phyloP scores from a whole-genome alignment of 306 rosid genomes.

The Pyrus pyrifolia region DNA sequence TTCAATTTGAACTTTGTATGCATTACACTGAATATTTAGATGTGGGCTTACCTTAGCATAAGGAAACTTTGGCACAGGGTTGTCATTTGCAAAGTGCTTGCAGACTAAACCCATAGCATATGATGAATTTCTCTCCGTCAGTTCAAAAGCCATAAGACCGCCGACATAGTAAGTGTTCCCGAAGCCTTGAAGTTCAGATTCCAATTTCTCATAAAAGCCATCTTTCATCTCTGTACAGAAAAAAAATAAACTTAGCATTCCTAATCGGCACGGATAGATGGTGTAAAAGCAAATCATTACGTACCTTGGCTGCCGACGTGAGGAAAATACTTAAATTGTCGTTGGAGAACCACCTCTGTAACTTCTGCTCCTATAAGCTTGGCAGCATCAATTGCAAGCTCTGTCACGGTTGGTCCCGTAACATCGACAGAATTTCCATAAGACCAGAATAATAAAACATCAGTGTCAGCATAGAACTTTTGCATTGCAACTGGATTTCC shows the following conservation, averaged over 20 bases:
- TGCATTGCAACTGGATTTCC: constrained; percentile 92
- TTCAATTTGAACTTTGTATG: neutral
- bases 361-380: constrained; percentile 62
- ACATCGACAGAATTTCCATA: constrained; percentile 72
- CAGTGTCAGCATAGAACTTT: constrained; percentile 57
- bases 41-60: constrained; percentile 58
- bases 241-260: constrained; percentile 15
- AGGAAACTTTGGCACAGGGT: constrained; percentile 49
- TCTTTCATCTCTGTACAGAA: constrained; percentile 63
- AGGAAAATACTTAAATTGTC: constrained; percentile 81
- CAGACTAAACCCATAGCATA: constrained; percentile 75
- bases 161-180: constrained; percentile 79
- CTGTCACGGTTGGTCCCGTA: constrained; percentile 48
- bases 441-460: constrained; percentile 81
- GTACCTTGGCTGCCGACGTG: constrained; percentile 77
- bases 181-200: constrained; percentile 73
- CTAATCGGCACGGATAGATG: constrained; percentile 12
- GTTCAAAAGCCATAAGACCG: constrained; percentile 94
- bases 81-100: constrained; percentile 74
- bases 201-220: constrained; percentile 78
- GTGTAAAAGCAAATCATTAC: neutral
- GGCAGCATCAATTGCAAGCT: constrained; percentile 48
- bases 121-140: constrained; percentile 88
- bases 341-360: constrained; percentile 61
- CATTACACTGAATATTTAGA: neutral